Evolutionary conservation across 257 asterid species (phyloP), one percentile per base, ranked within the genome.

Genomic region (Eucommia ulmoides): DNA sequence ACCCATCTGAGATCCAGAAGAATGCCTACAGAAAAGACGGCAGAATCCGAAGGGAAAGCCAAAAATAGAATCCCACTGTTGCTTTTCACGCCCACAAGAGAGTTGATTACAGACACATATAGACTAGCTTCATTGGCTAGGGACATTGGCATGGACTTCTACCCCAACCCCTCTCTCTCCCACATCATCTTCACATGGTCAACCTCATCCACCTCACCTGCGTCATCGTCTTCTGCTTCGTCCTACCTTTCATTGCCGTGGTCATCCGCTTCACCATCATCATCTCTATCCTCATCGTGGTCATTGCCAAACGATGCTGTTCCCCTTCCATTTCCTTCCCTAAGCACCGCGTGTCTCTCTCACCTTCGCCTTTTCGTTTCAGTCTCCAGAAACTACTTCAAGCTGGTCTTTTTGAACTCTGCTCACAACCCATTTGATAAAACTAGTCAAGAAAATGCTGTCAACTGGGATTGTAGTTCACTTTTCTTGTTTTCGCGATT

Each of bases 141-240:
- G 56, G 79, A 59, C 24, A 61, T 77, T 9, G 84, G 84, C 25
- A 80, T 80, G 89, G 80, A 80, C 71, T 70, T 80, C 17, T 73
- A 64, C 42, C 82, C 80, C 3, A 76, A 80, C 51, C 76, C 89
- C 9, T 68, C 84, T 50, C 75, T 80, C 46, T 80, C 89, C 0
- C 84, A 80, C 73, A 59, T 80, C 55, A 58, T 80, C 69, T 80
- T 80, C 68, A 73, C 84, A 18, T 76, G 89, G 89, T 72, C 84
- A 8, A 24, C 50, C 6, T 18, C 48, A 3, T 15, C 48, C 9
- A 1, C 66, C 17, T 24, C 60, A 0, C 35, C 67, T 0, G 21
- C 50, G 5, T 18, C 63, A 4, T 56, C 63, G 3, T 58, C 69
- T n/a, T n/a, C n/a, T 2, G 33, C 44, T 17, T 15, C 48, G 6